These are phyloP conservation scores for Paramecium octaurelia DNA, from an alignment of 73 alveolate genomes.

Conservation along the genomic window DNA sequence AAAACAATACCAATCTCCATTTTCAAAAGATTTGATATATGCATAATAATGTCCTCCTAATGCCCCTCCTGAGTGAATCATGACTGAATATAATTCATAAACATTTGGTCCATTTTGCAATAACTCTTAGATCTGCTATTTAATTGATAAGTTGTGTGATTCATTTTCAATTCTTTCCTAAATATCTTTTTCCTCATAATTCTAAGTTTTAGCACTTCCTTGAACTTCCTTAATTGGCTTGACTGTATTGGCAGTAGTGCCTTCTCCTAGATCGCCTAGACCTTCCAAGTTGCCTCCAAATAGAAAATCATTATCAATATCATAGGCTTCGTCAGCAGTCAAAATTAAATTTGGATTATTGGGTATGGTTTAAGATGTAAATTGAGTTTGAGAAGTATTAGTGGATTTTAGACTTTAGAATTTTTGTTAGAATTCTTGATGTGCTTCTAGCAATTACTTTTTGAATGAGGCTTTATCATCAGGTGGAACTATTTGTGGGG, in stretches of 20 bases:
- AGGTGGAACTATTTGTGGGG: background rate
- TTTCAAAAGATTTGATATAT: conserved; percentile 75
- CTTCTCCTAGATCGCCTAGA: conserved; percentile 34
- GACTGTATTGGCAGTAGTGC: conserved; percentile 10
- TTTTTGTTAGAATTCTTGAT: conserved; percentile 38
- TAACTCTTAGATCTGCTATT: conserved; percentile 68
- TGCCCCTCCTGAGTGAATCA: conserved; percentile 76
- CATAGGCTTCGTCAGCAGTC: conserved; percentile 62
- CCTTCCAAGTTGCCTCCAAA: conserved; percentile 30
- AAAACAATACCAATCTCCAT: conserved; percentile 73
- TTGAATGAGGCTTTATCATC: background rate
- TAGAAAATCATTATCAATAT: conserved; percentile 18
- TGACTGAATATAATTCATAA: conserved; percentile 75
- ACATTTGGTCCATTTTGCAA: conserved; percentile 75
- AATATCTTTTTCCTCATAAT: conserved; percentile 4
- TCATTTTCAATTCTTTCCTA: conserved; percentile 40
- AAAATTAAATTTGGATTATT: conserved; percentile 30
- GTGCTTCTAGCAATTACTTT: conserved; percentile 7
- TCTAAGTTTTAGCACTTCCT: background rate
- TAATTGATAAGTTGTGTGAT: conserved; percentile 50
- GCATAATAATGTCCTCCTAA: conserved; percentile 83
- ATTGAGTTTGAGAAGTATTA: background rate
- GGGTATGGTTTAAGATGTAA: background rate
- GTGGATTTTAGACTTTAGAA: conserved; percentile 1
- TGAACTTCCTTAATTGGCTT: background rate